A percentile compares a stretch with the other conserved stretches of the same genome.
Evolutionary conservation across 495 filamentous ascomycete genomes (phyloP).

Genomic region (Aspergillus saccharolyticus): DNA sequence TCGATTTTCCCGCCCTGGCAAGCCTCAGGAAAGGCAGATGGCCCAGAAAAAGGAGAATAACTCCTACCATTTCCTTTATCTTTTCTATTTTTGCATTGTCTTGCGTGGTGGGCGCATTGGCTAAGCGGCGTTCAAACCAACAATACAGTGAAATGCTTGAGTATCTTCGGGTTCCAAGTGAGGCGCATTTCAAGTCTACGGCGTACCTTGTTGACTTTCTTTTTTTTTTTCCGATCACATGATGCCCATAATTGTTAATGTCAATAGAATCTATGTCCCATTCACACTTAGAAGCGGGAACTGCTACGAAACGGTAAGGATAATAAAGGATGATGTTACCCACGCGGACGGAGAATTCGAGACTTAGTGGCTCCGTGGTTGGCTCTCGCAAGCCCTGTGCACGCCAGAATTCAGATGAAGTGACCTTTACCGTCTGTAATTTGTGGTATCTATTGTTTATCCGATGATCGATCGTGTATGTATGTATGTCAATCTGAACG

Average conservation of each 20-base stretch:
- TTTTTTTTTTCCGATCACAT: constrained; percentile 3
- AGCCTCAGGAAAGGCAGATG: constrained; percentile 12
- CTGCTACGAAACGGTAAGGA: neutral
- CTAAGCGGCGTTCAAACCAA: constrained; percentile 8
- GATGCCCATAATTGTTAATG: constrained; percentile 23
- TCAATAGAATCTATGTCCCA: constrained; percentile 16
- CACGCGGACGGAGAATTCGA: neutral
- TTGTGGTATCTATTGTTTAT: constrained; percentile 4
- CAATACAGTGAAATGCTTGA: neutral
- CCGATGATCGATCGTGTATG: neutral
- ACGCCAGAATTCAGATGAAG: neutral
- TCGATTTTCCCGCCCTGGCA: neutral
- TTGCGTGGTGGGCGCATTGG: constrained; percentile 13
- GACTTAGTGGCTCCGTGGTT: neutral
- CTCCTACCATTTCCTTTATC: constrained; percentile 1
- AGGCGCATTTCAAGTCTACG: constrained; percentile 7
- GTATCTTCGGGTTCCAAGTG: neutral
- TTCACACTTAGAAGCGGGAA: neutral
- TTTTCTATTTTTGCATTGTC: neutral
- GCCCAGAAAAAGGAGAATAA: neutral
- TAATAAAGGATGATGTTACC: neutral
- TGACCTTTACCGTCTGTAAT: constrained; percentile 1
- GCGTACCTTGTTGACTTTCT: neutral
- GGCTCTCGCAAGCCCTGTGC: neutral
- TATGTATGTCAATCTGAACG: neutral